These are phyloP conservation scores for Nicotiana noctiflora DNA, from an alignment of 257 asterid species.

Conservation along the genomic window DNA sequence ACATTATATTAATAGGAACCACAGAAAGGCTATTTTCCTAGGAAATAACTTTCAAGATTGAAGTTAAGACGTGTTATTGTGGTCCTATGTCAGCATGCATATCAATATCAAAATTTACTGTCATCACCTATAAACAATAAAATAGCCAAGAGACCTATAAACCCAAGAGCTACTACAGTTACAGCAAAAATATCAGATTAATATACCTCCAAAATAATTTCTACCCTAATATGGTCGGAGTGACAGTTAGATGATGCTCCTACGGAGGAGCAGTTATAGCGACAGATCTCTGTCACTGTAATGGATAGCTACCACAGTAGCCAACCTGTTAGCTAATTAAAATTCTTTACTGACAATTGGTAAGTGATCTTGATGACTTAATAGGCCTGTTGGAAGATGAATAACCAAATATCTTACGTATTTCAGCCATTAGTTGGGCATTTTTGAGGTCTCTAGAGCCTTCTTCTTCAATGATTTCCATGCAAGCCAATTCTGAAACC, in stretches of 20 bases:
- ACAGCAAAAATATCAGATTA: not conserved
- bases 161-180: not conserved
- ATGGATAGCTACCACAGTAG: not conserved
- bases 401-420: not conserved
- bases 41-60: not conserved
- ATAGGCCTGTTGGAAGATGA: not conserved
- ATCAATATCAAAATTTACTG: not conserved
- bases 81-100: not conserved
- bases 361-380: not conserved
- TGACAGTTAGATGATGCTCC: not conserved
- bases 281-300: not conserved
- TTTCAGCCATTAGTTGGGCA: not conserved
- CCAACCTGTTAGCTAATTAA: not conserved
- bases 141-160: not conserved
- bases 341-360: not conserved
- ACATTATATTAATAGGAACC: not conserved
- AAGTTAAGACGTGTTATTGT: not conserved
- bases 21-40: not conserved
- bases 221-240: not conserved
- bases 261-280: not conserved
- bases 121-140: not conserved
- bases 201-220: not conserved
- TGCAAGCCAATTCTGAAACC: not conserved
- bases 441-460: not conserved
- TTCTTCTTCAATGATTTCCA: not conserved